These are phyloP conservation scores for Coccomyxa sp. DNA, from an alignment of 139 green algal species.

Conservation along the genomic window DNA sequence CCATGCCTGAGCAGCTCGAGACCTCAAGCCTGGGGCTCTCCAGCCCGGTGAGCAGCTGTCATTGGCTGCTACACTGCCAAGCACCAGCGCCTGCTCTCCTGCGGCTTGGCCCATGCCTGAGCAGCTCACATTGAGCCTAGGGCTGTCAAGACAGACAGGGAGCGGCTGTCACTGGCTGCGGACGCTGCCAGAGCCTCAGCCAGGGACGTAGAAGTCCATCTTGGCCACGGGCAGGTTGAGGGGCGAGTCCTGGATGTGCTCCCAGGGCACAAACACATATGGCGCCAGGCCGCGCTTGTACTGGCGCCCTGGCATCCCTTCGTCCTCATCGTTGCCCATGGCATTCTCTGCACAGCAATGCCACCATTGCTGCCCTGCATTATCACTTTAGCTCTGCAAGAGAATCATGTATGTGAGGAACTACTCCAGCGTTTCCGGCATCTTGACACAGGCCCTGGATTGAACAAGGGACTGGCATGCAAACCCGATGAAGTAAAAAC, in stretches of 20 bases:
- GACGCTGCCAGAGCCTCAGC: too few species aligned
- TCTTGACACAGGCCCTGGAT: background rate
- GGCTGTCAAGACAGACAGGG: too few species aligned
- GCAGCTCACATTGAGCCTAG: too few species aligned
- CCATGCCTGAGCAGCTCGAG: too few species aligned
- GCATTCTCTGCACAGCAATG: background rate
- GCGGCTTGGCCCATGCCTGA: too few species aligned
- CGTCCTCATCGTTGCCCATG: slow-evolving; percentile 9
- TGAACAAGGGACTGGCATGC: too few species aligned
- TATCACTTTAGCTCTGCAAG: background rate
- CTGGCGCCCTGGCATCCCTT: slow-evolving; percentile 13
- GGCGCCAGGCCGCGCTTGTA: slow-evolving; percentile 54
- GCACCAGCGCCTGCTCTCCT: too few species aligned
- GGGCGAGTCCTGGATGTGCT: slow-evolving; percentile 36
- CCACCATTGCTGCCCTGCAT: background rate
- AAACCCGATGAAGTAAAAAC: background rate
- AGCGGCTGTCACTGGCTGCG: too few species aligned
- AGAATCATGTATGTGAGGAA: background rate
- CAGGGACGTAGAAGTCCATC: slow-evolving; percentile 76
- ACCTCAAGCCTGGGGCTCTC: too few species aligned
- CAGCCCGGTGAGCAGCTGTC: too few species aligned
- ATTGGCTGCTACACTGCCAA: too few species aligned
- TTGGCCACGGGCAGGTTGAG: slow-evolving; percentile 66
- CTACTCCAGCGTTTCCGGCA: background rate
- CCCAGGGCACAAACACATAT: slow-evolving; percentile 74